Conservation (phyloP, 1,284 basidiomycete species). For the Erythrobasidium hasegawianum region DNA sequence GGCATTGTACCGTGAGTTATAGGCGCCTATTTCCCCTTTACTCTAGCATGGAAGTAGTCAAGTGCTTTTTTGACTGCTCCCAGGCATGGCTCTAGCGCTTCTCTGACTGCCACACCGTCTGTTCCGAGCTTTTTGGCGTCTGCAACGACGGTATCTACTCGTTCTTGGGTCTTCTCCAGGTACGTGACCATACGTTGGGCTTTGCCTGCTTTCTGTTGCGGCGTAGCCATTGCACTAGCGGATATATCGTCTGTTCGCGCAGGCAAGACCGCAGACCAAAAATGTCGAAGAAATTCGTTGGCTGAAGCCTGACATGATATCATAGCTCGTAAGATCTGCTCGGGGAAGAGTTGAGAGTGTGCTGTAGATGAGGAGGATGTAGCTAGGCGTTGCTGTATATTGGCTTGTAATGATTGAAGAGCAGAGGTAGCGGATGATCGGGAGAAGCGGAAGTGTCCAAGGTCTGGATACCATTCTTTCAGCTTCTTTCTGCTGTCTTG, state of each 20-base stretch:
- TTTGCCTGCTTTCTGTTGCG: slow-evolving; percentile 61
- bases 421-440: slow-evolving; percentile 4
- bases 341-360: slow-evolving; percentile 57
- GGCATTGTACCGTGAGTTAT: too few species aligned
- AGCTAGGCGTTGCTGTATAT: slow-evolving; percentile 18
- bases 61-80: slow-evolving; percentile 74
- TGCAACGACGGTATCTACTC: slow-evolving; percentile 69
- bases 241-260: slow-evolving; percentile 59
- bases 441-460: slow-evolving; percentile 19
- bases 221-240: slow-evolving; percentile 53
- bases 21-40: background rate
- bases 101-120: slow-evolving; percentile 63
- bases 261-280: slow-evolving; percentile 85
- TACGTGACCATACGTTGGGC: slow-evolving; percentile 80
- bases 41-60: slow-evolving; percentile 42
- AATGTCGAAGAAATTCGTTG: slow-evolving; percentile 93
- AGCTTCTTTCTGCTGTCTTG: slow-evolving; percentile 1
- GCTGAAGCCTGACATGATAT: slow-evolving; percentile 84
- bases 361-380: slow-evolving; percentile 13
- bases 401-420: slow-evolving; percentile 21
- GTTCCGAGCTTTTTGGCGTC: slow-evolving; percentile 61
- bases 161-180: slow-evolving; percentile 70
- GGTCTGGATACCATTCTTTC: slow-evolving; percentile 20
- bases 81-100: slow-evolving; percentile 77
- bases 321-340: slow-evolving; percentile 71